These are phyloP conservation scores for Fusarium aywerte DNA, from an alignment of 2,329 filamentous ascomycete species.

Conservation along the genomic window DNA sequence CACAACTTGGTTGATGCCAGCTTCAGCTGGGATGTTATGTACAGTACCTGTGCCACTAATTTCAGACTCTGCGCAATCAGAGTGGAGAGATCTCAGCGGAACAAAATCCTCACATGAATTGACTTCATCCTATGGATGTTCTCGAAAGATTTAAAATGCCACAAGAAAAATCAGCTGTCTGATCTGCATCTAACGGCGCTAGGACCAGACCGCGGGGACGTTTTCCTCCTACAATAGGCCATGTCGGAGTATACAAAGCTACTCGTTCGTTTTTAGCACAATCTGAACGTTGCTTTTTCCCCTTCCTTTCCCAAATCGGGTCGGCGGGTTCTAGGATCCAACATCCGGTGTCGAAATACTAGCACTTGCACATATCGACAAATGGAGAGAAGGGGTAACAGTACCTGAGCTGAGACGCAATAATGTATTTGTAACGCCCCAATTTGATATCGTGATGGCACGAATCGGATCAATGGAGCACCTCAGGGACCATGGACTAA, in stretches of 20 bases:
- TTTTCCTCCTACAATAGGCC: background rate
- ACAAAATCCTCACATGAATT: constrained; percentile 4
- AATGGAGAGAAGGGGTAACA: constrained; percentile 42
- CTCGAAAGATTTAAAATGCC: background rate
- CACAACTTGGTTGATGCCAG: constrained; percentile 28
- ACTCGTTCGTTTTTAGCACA: constrained; percentile 13
- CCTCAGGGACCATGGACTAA: constrained; percentile 9
- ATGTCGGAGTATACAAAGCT: constrained; percentile 7
- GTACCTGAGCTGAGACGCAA: constrained; percentile 22
- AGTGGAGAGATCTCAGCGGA: constrained; percentile 2
- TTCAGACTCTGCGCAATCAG: constrained; percentile 13
- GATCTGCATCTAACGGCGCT: constrained; percentile 6
- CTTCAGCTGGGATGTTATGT: constrained; percentile 26
- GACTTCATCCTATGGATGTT: constrained; percentile 2
- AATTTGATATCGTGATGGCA: constrained; percentile 16
- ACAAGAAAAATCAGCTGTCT: constrained; percentile 5
- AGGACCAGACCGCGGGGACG: background rate
- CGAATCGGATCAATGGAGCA: constrained; percentile 15
- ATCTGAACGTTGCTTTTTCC: constrained; percentile 29
- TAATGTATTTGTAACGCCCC: constrained; percentile 35
- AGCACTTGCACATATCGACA: constrained; percentile 16
- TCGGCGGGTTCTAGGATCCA: constrained; percentile 17
- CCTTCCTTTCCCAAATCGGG: constrained; percentile 12
- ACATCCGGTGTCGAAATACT: constrained; percentile 9
- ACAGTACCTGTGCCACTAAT: constrained; percentile 25